Base-by-base conservation (phyloP, 2,329 filamentous ascomycete species). In the Arthrobotrys entomopaga region DNA sequence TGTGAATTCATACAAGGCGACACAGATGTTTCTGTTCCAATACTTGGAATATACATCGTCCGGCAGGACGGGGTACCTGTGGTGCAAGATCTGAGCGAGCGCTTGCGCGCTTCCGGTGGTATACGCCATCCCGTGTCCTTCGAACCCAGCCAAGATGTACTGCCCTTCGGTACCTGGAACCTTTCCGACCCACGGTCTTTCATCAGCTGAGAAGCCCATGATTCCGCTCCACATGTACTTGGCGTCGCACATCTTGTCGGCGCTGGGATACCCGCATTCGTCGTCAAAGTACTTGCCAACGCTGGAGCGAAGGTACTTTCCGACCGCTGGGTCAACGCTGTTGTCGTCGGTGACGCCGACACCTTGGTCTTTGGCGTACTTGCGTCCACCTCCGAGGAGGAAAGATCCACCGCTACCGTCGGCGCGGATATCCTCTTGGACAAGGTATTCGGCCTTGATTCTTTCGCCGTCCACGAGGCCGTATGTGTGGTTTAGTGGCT, bases 121-220 rank as follows among this genome's bases (percentile, higher is more conserved):
- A 40, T 77, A 78, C 2, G 77, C 77, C 77, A 78, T 78, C 16
- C 91, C 91, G 80, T 93, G 91, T 0, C 88, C 89, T 3, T 89
- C 90, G 78, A 90, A 92, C 2, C 88, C 90, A 1, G 85, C 89
- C 74, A 85, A 86, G 11, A 92, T 76, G 83, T 84, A 92, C 63
- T 91, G 77, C 0, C 88, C 88, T 1, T 84, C 80, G 2, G 77
- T 78, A 40, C 81, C 81, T 0, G 88, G 88, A n/a, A 93, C 86
- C 8, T 82, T 81, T 0, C 91, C 91, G 1, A 93, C 88, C 88
- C 89, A 93, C 0, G 91, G 90, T 58, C 85, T 81, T 0, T 85
- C 83, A 79, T 93, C 91, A 5, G 87, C 83, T 29, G 87, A 88
- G 80, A 88, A 93, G 0, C 89, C 91, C 91, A 93, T 93, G 77